A percentile compares a stretch with the other conserved stretches of the same genome.
Conservation (phyloP, 2,329 filamentous ascomycete species). For the Botrytis medusae region DNA sequence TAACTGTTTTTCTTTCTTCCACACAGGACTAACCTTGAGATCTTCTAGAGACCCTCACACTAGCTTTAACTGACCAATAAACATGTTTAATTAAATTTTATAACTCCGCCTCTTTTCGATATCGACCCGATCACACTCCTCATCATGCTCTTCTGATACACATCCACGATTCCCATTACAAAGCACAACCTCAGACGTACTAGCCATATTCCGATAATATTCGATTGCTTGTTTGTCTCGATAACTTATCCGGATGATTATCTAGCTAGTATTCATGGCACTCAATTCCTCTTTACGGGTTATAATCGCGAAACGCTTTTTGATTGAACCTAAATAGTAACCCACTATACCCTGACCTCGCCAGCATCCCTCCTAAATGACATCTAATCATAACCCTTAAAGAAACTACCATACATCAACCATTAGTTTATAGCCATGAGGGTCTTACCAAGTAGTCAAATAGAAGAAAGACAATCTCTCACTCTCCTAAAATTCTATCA, state of each 20-base stretch:
- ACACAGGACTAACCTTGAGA: background rate
- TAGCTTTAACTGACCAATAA: background rate
- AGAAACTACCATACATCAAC: background rate
- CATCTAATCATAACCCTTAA: background rate
- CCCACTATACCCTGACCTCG: background rate
- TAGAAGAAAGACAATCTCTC: background rate
- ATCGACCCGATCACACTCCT: background rate
- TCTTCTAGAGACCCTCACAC: rapidly evolving
- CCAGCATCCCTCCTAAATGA: background rate
- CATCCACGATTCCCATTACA: background rate
- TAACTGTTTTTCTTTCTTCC: too few relatives aligned
- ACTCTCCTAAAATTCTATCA: background rate
- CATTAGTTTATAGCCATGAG: background rate
- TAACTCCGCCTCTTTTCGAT: background rate
- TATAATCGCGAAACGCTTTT: background rate
- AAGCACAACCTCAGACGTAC: background rate
- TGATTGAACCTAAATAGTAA: background rate
- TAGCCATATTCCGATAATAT: background rate
- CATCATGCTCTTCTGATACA: background rate
- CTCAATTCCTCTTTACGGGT: rapidly evolving
- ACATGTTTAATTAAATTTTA: background rate
- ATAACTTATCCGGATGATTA: background rate
- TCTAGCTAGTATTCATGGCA: rapidly evolving
- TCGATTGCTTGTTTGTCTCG: background rate
- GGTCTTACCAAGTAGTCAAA: background rate